These are phyloP conservation scores for Vanilla planifolia DNA, from an alignment of 106 monocot genomes.

Conservation along the genomic window DNA sequence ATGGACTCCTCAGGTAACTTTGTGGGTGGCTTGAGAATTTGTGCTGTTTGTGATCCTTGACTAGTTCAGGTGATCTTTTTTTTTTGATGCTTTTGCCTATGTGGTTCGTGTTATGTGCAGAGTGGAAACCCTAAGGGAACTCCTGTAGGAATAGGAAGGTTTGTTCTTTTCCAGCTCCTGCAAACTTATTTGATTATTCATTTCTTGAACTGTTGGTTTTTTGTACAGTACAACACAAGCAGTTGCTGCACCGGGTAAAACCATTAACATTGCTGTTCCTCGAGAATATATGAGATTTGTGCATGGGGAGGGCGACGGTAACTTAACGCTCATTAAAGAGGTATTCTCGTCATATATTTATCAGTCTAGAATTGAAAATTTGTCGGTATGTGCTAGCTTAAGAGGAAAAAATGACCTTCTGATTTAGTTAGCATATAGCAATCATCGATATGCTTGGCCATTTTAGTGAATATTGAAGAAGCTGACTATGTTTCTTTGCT, in stretches of 20 bases:
- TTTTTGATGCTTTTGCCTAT: background rate
- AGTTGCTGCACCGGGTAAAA: slow-evolving; percentile 18
- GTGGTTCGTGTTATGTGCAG: background rate
- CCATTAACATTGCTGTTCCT: slow-evolving; percentile 51
- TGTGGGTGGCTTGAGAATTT: background rate
- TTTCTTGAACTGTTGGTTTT: background rate
- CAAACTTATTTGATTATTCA: background rate
- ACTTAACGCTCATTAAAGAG: slow-evolving; percentile 55
- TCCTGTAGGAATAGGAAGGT: slow-evolving; percentile 46
- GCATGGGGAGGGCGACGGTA: slow-evolving; percentile 50
- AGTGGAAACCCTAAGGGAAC: background rate
- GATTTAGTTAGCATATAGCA: background rate
- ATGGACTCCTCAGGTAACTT: slow-evolving; percentile 11
- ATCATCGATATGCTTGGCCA: background rate
- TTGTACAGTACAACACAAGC: slow-evolving; percentile 32
- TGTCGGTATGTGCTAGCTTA: background rate
- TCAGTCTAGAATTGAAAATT: background rate
- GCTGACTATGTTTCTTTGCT: background rate
- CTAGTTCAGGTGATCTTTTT: too few relatives aligned
- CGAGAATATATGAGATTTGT: slow-evolving; percentile 45
- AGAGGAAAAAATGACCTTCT: background rate
- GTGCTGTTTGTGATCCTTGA: background rate
- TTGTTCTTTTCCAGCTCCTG: background rate
- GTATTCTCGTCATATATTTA: slow-evolving; percentile 24
- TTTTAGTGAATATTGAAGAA: background rate